phyloP scores from a whole-genome alignment of 768 basidiomycete genomes.

The Naganishia antarctica region DNA sequence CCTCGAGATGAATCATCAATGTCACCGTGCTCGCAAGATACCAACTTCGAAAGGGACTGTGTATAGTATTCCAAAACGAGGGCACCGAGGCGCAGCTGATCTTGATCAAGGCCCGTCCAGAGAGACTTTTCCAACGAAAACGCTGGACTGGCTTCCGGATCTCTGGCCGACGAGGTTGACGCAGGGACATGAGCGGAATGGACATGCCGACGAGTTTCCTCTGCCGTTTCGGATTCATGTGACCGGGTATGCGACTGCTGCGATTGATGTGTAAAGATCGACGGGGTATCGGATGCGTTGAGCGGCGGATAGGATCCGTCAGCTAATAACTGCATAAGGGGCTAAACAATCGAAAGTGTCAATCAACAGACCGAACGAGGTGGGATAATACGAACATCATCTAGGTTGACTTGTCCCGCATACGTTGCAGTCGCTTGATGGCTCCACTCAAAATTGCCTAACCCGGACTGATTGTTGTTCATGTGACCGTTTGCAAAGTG shows the following conservation, averaged over 20 bases:
- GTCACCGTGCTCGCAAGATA: slow-evolving; percentile 29
- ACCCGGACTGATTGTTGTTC: not conserved
- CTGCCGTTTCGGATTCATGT: too few relatives aligned
- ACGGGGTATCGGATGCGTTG: not conserved
- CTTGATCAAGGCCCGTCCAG: slow-evolving; percentile 10
- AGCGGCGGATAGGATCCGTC: slow-evolving; percentile 19
- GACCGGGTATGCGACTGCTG: not conserved
- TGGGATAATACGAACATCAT: not conserved
- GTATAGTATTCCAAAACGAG: slow-evolving; percentile 33
- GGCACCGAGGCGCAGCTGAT: slow-evolving; percentile 19
- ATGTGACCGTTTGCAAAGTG: too few relatives aligned
- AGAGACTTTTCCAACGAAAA: slow-evolving; percentile 5
- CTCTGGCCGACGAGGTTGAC: not conserved
- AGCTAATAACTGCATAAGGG: slow-evolving; percentile 16
- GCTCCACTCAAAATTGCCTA: not conserved
- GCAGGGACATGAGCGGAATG: not conserved
- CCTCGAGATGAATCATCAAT: not conserved
- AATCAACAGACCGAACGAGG: not conserved
- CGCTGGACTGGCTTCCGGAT: not conserved
- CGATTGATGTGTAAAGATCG: not conserved
- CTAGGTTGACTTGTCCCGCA: not conserved
- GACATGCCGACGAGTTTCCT: too few relatives aligned
- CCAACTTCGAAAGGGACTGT: slow-evolving; percentile 33
- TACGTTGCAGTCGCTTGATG: not conserved
- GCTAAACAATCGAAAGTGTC: slow-evolving; percentile 1